These are phyloP conservation scores for Chrysochromulina parva DNA, from an alignment of 78 protist genomes.

Conservation along the genomic window DNA sequence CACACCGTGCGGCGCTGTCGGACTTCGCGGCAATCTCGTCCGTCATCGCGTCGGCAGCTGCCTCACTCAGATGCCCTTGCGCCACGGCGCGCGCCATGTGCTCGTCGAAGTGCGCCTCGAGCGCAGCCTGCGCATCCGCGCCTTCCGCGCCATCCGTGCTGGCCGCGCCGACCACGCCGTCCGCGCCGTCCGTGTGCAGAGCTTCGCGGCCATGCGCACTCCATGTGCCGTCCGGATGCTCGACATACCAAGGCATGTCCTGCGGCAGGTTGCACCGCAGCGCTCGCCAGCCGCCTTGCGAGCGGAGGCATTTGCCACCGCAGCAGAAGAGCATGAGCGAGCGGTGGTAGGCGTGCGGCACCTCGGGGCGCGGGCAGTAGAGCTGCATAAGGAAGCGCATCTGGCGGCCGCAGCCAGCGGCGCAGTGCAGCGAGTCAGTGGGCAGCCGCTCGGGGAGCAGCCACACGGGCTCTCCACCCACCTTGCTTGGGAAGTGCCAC, in stretches of 20 bases:
- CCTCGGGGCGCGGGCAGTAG: neutral
- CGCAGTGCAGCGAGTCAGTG: neutral
- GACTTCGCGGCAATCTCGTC: too few species aligned
- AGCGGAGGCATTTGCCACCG: neutral
- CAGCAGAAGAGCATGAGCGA: neutral
- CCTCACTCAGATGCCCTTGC: too few species aligned
- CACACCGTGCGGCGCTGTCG: too few species aligned
- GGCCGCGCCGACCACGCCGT: neutral
- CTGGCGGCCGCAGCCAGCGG: neutral
- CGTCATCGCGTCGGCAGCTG: too few species aligned
- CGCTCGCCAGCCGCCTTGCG: neutral
- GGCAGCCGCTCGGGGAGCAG: neutral
- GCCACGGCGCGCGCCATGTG: too few species aligned
- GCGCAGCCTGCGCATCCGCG: neutral
- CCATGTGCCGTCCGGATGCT: too few species aligned
- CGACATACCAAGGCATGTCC: neutral
- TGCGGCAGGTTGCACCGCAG: neutral
- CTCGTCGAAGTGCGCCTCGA: too few species aligned
- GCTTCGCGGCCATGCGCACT: neutral
- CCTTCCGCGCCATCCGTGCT: neutral
- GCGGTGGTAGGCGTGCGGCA: slow-evolving; percentile 3
- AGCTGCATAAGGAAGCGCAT: neutral
- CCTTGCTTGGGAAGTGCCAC: neutral
- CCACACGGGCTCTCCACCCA: slow-evolving; percentile 4
- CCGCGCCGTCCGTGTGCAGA: neutral